Evolutionary conservation across 768 basidiomycete species (phyloP).

Genomic region (Collybia sp.): DNA sequence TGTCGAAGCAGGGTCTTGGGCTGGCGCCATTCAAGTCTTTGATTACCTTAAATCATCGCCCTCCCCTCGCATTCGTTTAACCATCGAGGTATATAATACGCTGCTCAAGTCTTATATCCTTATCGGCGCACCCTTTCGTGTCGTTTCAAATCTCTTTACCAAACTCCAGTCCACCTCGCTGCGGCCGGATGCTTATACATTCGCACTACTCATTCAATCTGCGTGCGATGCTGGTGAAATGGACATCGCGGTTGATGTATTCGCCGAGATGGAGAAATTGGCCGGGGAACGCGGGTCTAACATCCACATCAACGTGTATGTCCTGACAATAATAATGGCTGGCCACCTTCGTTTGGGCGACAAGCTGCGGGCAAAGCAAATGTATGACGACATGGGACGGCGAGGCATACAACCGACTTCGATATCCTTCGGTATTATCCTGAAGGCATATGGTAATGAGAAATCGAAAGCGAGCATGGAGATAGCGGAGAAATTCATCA

Average conservation of each 20-base stretch:
- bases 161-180: constrained; percentile 44
- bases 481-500: constrained; percentile 65
- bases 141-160: constrained; percentile 60
- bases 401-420: constrained; percentile 65
- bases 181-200: constrained; percentile 60
- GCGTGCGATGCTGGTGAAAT: constrained; percentile 72
- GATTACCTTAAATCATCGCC: constrained; percentile 45
- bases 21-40: constrained; percentile 66
- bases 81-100: constrained; percentile 67
- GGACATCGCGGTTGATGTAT: constrained; percentile 60
- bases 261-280: constrained; percentile 60
- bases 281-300: constrained; percentile 28
- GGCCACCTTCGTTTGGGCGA: constrained; percentile 61
- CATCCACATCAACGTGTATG: constrained; percentile 47
- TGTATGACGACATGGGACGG: constrained; percentile 68
- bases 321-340: constrained; percentile 72
- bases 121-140: constrained; percentile 69
- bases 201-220: constrained; percentile 72
- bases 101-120: constrained; percentile 82
- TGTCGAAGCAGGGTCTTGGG: constrained; percentile 78
- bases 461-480: constrained; percentile 42
- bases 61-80: constrained; percentile 31
- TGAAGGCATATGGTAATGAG: constrained; percentile 55
- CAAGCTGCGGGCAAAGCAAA: constrained; percentile 47
- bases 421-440: constrained; percentile 62